Base-by-base conservation (phyloP, 257 asterid genomes). In the Gentiana macrophylla region DNA sequence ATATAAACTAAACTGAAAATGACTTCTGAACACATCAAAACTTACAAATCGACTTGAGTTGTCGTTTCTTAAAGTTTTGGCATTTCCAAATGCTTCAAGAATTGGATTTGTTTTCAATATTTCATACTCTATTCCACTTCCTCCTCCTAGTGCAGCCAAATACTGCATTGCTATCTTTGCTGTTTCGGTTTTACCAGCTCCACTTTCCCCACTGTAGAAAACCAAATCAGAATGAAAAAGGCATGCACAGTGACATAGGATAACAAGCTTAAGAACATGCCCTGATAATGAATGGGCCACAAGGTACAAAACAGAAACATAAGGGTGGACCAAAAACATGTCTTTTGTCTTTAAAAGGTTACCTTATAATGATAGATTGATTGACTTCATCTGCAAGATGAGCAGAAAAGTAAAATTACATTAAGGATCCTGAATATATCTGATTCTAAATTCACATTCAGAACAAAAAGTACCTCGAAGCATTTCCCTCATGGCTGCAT, bases 91-190 rank as follows among this genome's bases (percentile, higher is more conserved):
- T 67, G 97, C 93, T 75, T 89, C 97, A 74, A 89, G 66, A 72
- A 89, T 89, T 44, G 97, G 97, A 73, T 89, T 89, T 24, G 97
- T 89, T 77, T 89, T 86, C 73, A 89, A 58, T 71, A 89, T 89
- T 74, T 86, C 97, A 59, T 89, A 73, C 83, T 89, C 96, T 56
- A 89, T 86, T 63, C 97, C 97, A 69, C 94, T 84, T 52, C 97
- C 97, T 67, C 97, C 97, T 65, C 95, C 95, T 52, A 86, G 74
- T 59, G 97, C 79, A 67, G 97, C 97, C 83, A 89, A 71, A 77
- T 89, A 89, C 67, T 89, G 97, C 97, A 89, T 89, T 57, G 94
- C 95, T 73, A 89, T 89, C 72, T 89, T 89, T 65, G 97, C 97
- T 12, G 97, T 89, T 75, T 89, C 97, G 6, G 97, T 89, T 75